Conservation (phyloP, 192 early-diverging fungal genomes). For the Coemansia sp. region DNA sequence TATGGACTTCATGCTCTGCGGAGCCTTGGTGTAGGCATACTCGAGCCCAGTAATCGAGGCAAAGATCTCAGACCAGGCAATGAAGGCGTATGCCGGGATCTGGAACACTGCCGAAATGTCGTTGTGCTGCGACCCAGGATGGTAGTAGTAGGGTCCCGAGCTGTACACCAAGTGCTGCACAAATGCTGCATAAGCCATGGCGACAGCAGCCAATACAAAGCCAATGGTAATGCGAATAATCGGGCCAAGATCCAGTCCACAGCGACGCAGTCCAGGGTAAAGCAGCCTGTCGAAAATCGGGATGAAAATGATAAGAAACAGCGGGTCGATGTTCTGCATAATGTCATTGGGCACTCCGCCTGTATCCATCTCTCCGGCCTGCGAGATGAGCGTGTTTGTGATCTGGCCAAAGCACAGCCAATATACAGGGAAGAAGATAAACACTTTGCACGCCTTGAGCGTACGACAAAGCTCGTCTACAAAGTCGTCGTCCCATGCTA, state of each 20-base stretch:
- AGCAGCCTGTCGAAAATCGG: slow-evolving; percentile 64
- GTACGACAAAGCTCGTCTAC: slow-evolving; percentile 28
- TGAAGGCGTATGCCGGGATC: slow-evolving; percentile 58
- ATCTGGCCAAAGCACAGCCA: slow-evolving; percentile 60
- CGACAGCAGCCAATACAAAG: slow-evolving; percentile 57
- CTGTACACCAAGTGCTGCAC: slow-evolving; percentile 64
- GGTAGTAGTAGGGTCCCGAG: slow-evolving; percentile 54
- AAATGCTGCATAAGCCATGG: slow-evolving; percentile 62
- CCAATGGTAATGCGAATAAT: slow-evolving; percentile 66
- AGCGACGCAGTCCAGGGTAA: slow-evolving; percentile 58
- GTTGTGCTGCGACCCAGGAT: slow-evolving; percentile 48
- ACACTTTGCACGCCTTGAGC: slow-evolving; percentile 35
- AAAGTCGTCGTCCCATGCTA: slow-evolving; percentile 22
- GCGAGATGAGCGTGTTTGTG: slow-evolving; percentile 60
- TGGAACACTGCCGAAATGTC: slow-evolving; percentile 59
- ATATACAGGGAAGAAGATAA: slow-evolving; percentile 34
- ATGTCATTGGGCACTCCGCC: slow-evolving; percentile 63
- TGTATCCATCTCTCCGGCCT: slow-evolving; percentile 57
- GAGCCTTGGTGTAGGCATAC: slow-evolving; percentile 66
- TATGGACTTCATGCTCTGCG: slow-evolving; percentile 63
- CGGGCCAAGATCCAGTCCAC: slow-evolving; percentile 56
- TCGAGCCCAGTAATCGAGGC: slow-evolving; percentile 67
- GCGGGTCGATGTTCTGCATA: slow-evolving; percentile 66
- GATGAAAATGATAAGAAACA: slow-evolving; percentile 65
- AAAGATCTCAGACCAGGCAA: slow-evolving; percentile 68